Conservation (phyloP, 345 rosid species). For the Cardamine resedifolia region DNA sequence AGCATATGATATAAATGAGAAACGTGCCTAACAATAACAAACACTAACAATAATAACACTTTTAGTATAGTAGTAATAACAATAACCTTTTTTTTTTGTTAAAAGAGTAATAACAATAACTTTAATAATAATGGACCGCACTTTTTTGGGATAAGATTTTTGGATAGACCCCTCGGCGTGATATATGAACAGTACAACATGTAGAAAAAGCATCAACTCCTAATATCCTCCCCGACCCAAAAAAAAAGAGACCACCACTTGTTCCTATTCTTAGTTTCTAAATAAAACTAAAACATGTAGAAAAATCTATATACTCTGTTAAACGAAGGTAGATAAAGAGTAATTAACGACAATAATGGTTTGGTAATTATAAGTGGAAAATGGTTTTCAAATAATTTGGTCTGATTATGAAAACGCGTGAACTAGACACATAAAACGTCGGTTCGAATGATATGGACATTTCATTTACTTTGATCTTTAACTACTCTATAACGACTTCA, state of each 20-base stretch:
- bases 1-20: conserved; percentile 31
- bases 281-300: not conserved
- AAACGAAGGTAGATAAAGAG: not conserved
- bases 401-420: conserved; percentile 5
- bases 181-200: conserved; percentile 15
- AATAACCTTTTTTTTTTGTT: too few relatives aligned
- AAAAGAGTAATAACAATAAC: conserved; percentile 4
- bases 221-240: conserved; percentile 2
- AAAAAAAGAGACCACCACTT: not conserved
- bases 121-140: conserved; percentile 17
- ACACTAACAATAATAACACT: conserved; percentile 10
- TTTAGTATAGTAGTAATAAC: not conserved
- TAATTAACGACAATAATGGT: not conserved
- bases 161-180: conserved; percentile 27
- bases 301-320: not conserved
- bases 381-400: not conserved
- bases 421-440: conserved; percentile 12
- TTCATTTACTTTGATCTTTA: not conserved
- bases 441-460: conserved; percentile 14
- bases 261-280: not conserved
- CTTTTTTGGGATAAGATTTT: conserved; percentile 16
- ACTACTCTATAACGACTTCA: conserved; percentile 2
- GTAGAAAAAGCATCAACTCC: too few relatives aligned
- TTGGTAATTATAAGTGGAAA: conserved; percentile 8
- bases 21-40: conserved; percentile 31